Conservation (phyloP, 2,329 filamentous ascomycete genomes). For the Sporothrix inflata region DNA sequence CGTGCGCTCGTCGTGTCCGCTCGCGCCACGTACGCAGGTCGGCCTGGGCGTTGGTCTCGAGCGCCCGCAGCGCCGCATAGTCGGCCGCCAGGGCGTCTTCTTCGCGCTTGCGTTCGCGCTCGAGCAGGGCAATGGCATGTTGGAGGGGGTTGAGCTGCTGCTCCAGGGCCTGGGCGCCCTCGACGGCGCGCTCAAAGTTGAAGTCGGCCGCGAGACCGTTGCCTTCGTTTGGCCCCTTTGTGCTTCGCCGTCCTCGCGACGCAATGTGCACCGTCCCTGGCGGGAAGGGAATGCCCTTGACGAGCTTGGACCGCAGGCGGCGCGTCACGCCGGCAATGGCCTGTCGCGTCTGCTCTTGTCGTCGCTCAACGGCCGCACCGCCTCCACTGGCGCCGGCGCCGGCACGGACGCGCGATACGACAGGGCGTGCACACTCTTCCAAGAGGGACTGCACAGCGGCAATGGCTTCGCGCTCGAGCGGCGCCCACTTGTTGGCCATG, state of each 20-base stretch:
- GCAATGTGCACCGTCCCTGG: slow-evolving; percentile 41
- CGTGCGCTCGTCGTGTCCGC: slow-evolving; percentile 53
- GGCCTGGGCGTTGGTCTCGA: slow-evolving; percentile 61
- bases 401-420: slow-evolving; percentile 59
- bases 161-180: slow-evolving; percentile 61
- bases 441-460: slow-evolving; percentile 60
- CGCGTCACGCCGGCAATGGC: slow-evolving; percentile 60
- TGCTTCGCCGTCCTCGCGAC: background rate
- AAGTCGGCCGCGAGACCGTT: slow-evolving; percentile 61
- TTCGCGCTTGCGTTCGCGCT: slow-evolving; percentile 59
- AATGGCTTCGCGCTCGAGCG: slow-evolving; percentile 59
- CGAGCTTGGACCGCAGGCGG: slow-evolving; percentile 61
- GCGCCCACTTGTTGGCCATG: slow-evolving; percentile 70
- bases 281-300: slow-evolving; percentile 68
- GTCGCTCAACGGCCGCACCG: slow-evolving; percentile 39
- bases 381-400: slow-evolving; percentile 13
- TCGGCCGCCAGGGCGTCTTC: slow-evolving; percentile 60
- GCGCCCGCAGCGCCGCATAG: slow-evolving; percentile 52
- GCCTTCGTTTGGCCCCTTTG: slow-evolving; percentile 36
- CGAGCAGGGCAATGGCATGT: slow-evolving; percentile 65
- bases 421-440: slow-evolving; percentile 61
- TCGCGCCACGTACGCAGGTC: slow-evolving; percentile 58
- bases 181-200: slow-evolving; percentile 66
- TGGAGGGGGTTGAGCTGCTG: slow-evolving; percentile 63
- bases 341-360: slow-evolving; percentile 57